Evolutionary conservation across 176 grass and related monocot genomes (phyloP).

Genomic region (Musa schizocarpa): DNA sequence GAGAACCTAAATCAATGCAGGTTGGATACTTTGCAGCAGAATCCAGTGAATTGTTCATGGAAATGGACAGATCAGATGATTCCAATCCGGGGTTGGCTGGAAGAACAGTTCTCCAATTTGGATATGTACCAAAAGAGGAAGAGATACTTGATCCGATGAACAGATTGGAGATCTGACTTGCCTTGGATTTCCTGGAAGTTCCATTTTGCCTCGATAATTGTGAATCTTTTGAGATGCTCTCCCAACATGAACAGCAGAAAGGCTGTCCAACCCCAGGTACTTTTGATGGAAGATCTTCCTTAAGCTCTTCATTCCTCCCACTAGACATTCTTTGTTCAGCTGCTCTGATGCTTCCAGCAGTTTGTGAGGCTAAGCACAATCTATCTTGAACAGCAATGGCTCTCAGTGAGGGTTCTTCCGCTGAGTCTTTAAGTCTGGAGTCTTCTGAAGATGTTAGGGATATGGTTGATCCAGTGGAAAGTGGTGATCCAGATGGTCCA

Average conservation of each 20-base stretch:
- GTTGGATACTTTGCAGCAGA: constrained; percentile 27
- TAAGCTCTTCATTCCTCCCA: constrained; percentile 27
- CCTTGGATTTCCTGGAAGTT: constrained; percentile 28
- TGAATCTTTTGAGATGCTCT: constrained; percentile 53
- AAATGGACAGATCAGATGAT: constrained; percentile 31
- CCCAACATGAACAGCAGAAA: constrained; percentile 59
- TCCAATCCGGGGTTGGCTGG: constrained; percentile 35
- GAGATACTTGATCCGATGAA: constrained; percentile 54
- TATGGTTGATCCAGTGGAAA: constrained; percentile 52
- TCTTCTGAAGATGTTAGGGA: constrained; percentile 46
- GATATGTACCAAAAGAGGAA: constrained; percentile 68
- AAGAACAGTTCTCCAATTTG: constrained; percentile 28
- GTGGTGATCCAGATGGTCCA: constrained; percentile 43
- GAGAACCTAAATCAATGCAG: constrained; percentile 26
- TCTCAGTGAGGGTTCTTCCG: constrained; percentile 11
- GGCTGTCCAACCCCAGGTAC: constrained; percentile 33
- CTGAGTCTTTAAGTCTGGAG: constrained; percentile 21
- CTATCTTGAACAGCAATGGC: background rate
- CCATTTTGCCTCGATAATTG: constrained; percentile 23
- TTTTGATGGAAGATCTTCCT: constrained; percentile 10
- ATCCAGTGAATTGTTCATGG: constrained; percentile 23
- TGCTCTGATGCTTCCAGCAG: constrained; percentile 21
- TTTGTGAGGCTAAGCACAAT: constrained; percentile 16
- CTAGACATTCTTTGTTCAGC: constrained; percentile 26
- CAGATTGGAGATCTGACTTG: constrained; percentile 46